These are phyloP conservation scores for Lactarius indigo DNA, from an alignment of 768 basidiomycete species.

Conservation along the genomic window DNA sequence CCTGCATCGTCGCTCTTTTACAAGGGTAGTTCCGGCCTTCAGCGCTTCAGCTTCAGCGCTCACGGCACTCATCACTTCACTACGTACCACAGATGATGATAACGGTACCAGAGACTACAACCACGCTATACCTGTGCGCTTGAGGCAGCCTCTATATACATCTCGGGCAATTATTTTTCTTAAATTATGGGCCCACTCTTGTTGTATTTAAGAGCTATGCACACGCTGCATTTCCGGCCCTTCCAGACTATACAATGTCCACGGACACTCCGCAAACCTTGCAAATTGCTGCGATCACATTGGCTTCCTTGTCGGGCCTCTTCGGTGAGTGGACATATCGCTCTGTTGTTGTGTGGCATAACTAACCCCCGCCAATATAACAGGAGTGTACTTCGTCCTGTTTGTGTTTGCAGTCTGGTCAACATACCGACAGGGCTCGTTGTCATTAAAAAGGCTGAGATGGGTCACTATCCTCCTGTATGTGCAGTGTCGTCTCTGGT, in stretches of 20 bases:
- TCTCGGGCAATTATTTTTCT: neutral
- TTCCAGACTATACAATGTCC: neutral
- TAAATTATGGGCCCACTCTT: neutral
- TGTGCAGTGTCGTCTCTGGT: neutral
- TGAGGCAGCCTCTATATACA: neutral
- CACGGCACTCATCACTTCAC: neutral
- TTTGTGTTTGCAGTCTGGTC: slow-evolving; percentile 29
- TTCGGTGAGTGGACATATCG: slow-evolving; percentile 19
- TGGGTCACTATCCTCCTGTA: slow-evolving; percentile 27
- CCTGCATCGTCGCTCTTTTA: no score
- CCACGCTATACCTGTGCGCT: neutral
- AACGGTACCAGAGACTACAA: neutral
- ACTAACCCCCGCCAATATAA: neutral
- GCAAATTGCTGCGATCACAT: slow-evolving; percentile 20
- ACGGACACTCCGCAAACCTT: slow-evolving; percentile 18
- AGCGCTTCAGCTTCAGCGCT: neutral
- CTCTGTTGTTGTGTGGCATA: neutral
- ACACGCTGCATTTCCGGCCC: neutral
- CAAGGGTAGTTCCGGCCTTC: no score
- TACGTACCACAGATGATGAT: neutral
- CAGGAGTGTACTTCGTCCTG: slow-evolving; percentile 28
- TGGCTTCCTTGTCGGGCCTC: slow-evolving; percentile 24
- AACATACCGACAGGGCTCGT: slow-evolving; percentile 9
- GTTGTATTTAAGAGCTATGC: slow-evolving; percentile 4
- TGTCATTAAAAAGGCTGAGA: slow-evolving; percentile 20